Conservation (phyloP, 257 asterid species). For the Eucommia ulmoides region DNA sequence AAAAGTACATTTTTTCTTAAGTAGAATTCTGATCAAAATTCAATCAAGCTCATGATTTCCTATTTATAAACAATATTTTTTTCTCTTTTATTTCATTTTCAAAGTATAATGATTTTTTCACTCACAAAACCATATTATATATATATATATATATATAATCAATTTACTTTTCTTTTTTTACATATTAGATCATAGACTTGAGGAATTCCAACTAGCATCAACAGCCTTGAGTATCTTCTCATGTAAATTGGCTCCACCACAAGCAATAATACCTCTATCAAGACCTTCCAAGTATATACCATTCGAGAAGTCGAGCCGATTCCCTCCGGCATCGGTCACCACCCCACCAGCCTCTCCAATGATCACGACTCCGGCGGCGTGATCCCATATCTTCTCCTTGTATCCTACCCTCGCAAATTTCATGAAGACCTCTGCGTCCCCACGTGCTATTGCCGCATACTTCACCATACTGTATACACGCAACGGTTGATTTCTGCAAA, state of each 20-base stretch:
- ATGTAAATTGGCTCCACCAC: neutral
- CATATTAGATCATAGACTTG: neutral
- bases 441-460: slow-evolving; percentile 2
- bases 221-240: neutral
- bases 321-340: neutral
- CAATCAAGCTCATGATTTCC: too few species aligned
- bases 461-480: slow-evolving; percentile 1
- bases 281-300: neutral
- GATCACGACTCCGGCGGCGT: neutral
- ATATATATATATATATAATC: too few species aligned
- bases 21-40: too few species aligned
- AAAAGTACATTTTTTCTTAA: too few species aligned
- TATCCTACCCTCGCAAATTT: neutral
- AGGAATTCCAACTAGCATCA: slow-evolving; percentile 1
- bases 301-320: neutral
- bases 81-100: too few species aligned
- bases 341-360: slow-evolving; percentile 1
- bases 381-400: slow-evolving; percentile 3
- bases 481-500: neutral
- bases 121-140: too few species aligned
- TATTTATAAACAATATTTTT: too few species aligned
- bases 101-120: too few species aligned
- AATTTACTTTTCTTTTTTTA: too few species aligned
- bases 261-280: neutral
- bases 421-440: neutral